Evolutionary conservation across 2,329 filamentous ascomycete genomes (phyloP).

Genomic region (Escovopsis sp.): DNA sequence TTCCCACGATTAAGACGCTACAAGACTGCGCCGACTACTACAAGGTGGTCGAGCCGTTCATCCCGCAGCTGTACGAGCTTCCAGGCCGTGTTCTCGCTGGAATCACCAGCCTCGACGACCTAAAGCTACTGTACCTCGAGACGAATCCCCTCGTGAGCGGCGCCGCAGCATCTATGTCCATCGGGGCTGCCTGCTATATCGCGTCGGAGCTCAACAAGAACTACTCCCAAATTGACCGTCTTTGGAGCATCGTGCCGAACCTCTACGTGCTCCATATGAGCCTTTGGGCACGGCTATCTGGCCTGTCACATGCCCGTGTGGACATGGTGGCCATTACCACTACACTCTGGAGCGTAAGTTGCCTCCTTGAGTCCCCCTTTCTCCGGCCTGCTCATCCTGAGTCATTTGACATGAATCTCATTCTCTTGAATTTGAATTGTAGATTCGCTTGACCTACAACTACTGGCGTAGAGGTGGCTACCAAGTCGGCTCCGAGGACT

Average conservation of each 20-base stretch:
- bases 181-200: constrained; percentile 61
- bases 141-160: constrained; percentile 78
- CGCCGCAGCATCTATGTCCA: constrained; percentile 52
- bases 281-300: constrained; percentile 64
- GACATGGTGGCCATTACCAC: constrained; percentile 59
- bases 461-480: constrained; percentile 96
- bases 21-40: constrained; percentile 63
- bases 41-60: constrained; percentile 59
- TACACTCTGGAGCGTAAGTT: constrained; percentile 61
- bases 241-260: constrained; percentile 81
- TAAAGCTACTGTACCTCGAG: constrained; percentile 58
- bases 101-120: constrained; percentile 40
- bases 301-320: constrained; percentile 52
- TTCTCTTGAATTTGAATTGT: constrained; percentile 3
- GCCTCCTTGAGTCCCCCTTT: no score
- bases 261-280: constrained; percentile 76
- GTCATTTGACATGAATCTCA: background rate
- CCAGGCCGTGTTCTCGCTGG: constrained; percentile 48
- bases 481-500: constrained; percentile 77
- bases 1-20: constrained; percentile 56
- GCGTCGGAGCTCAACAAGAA: constrained; percentile 78
- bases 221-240: constrained; percentile 89
- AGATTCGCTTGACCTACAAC: constrained; percentile 81
- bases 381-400: no score
- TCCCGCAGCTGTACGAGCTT: constrained; percentile 54